A percentile compares a stretch with the other conserved stretches of the same genome.
phyloP scores from a whole-genome alignment of 2,329 filamentous ascomycete genomes.

The Trichoderma guizhouense region DNA sequence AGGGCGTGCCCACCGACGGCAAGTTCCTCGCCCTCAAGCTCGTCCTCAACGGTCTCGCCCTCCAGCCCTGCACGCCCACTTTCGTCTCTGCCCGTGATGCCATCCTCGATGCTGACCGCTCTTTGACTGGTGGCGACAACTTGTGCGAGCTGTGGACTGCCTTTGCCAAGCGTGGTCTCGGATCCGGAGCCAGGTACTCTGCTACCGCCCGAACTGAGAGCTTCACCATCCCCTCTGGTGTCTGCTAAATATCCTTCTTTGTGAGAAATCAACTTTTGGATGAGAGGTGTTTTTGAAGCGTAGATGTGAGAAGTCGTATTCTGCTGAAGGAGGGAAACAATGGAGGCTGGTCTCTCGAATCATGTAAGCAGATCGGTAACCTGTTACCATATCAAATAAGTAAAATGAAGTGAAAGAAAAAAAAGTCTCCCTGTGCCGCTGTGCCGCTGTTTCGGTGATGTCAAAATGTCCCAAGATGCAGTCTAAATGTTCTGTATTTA shows the following conservation, averaged over 20 bases:
- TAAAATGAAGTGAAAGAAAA: slow-evolving; percentile 5
- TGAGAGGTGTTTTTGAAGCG: not conserved
- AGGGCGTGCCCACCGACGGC: slow-evolving; percentile 50
- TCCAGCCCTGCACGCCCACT: slow-evolving; percentile 56
- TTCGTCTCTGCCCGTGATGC: slow-evolving; percentile 52
- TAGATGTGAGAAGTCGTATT: not conserved
- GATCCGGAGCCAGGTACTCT: slow-evolving; percentile 35
- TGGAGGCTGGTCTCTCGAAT: not conserved
- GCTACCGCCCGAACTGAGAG: slow-evolving; percentile 31
- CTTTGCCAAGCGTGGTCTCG: slow-evolving; percentile 57
- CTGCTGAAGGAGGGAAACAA: not conserved
- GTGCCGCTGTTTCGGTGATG: not conserved
- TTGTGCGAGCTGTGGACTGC: slow-evolving; percentile 51
- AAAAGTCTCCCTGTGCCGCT: not conserved
- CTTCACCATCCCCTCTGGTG: slow-evolving; percentile 27
- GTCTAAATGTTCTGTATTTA: slow-evolving; percentile 3
- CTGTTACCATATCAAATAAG: not conserved
- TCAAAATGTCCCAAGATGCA: not conserved
- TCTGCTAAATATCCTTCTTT: slow-evolving; percentile 21
- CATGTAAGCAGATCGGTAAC: not conserved
- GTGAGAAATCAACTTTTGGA: not conserved
- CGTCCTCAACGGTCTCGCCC: slow-evolving; percentile 49
- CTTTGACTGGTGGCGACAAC: slow-evolving; percentile 50
- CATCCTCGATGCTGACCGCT: slow-evolving; percentile 53
- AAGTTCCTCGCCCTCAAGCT: slow-evolving; percentile 51